Conservation (phyloP, 176 grass and related monocot genomes). For the Triticum aestivum region DNA sequence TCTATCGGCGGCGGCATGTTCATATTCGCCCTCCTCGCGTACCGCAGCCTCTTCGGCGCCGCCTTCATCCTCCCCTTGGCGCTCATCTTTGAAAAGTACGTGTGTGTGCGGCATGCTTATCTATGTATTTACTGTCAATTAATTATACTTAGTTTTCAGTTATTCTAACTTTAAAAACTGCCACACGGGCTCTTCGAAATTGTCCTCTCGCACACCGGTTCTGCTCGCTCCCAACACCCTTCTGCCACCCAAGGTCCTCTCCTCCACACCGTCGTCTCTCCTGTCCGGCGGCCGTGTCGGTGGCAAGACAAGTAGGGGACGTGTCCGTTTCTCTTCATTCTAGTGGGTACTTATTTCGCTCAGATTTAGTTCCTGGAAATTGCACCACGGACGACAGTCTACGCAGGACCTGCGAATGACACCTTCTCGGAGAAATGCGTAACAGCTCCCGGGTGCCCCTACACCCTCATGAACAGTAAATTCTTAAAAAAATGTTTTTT, state of each 20-base stretch:
- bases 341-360: not conserved
- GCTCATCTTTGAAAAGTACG: conserved; percentile 28
- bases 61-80: conserved; percentile 36
- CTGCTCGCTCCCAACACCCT: not conserved
- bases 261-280: not conserved
- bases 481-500: too few species aligned
- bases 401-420: too few species aligned
- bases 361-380: not conserved
- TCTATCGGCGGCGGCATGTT: conserved; percentile 34
- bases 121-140: not conserved
- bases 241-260: too few species aligned
- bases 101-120: not conserved
- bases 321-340: not conserved
- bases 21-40: conserved; percentile 40
- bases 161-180: not conserved
- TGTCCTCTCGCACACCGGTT: too few species aligned
- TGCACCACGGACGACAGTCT: too few species aligned
- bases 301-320: too few species aligned
- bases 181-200: not conserved
- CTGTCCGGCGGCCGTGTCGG: too few species aligned
- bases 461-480: too few species aligned
- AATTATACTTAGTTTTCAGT: not conserved
- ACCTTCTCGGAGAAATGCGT: too few species aligned
- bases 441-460: too few species aligned
- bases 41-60: conserved; percentile 37